phyloP scores from a whole-genome alignment of 2,329 filamentous ascomycete species.

The Ophiostoma pallidulum region DNA sequence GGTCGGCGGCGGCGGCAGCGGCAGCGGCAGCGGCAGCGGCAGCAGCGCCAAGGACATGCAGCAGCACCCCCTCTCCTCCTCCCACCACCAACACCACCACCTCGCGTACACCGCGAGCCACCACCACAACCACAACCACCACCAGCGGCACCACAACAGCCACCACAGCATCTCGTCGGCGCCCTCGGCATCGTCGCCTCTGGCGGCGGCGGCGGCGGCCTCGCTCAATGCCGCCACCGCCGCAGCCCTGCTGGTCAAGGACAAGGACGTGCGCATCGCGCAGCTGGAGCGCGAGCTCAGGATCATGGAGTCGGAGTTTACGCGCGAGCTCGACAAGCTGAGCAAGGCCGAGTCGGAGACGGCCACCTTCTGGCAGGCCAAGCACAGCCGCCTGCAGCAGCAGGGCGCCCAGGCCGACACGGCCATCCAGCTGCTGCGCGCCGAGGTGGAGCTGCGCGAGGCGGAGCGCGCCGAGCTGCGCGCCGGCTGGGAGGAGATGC shows the following conservation, averaged over 20 bases:
- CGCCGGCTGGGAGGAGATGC: conserved; percentile 38
- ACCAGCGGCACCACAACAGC: conserved; percentile 14
- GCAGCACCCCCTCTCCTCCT: neutral
- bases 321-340: conserved; percentile 42
- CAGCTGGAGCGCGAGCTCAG: conserved; percentile 43
- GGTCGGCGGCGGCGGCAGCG: conserved; percentile 10
- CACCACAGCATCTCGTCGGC: neutral
- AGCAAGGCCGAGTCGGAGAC: conserved; percentile 46
- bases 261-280: conserved; percentile 44
- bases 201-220: conserved; percentile 13
- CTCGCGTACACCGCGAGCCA: neutral
- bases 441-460: conserved; percentile 39
- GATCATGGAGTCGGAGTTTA: conserved; percentile 45
- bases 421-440: conserved; percentile 40
- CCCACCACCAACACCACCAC: neutral
- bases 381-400: conserved; percentile 37
- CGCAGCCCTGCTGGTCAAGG: conserved; percentile 26
- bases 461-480: conserved; percentile 40
- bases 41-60: conserved; percentile 4
- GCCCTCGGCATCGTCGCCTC: conserved; percentile 4
- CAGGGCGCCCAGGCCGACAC: conserved; percentile 43
- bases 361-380: conserved; percentile 48
- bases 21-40: conserved; percentile 1
- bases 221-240: conserved; percentile 17
- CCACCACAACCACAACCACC: conserved; percentile 5